A percentile compares a stretch with the other conserved stretches of the same genome.
Conservation (phyloP, 1,284 basidiomycete species). For the Sporisorium iseilematis-ciliati region DNA sequence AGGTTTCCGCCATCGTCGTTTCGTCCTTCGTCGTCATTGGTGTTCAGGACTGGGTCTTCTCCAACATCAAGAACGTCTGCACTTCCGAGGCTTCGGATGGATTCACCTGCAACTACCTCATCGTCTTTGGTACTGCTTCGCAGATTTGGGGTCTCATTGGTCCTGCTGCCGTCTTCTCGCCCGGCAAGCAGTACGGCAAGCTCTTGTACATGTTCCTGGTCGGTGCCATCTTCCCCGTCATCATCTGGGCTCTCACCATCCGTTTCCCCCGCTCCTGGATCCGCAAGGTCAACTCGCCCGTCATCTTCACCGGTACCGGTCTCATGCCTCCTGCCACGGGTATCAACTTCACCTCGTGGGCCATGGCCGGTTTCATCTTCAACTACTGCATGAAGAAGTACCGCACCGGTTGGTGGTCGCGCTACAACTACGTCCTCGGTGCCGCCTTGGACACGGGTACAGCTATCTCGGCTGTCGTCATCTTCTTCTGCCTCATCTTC, state of each 20-base stretch:
- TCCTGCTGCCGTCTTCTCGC: constrained; percentile 63
- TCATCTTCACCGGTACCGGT: constrained; percentile 64
- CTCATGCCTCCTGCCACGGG: constrained; percentile 69
- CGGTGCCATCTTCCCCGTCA: constrained; percentile 60
- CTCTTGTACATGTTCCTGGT: constrained; percentile 63
- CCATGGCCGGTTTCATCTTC: constrained; percentile 73
- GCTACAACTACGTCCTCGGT: constrained; percentile 70
- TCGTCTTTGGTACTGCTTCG: constrained; percentile 63
- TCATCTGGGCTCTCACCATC: constrained; percentile 59
- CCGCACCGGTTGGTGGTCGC: constrained; percentile 70
- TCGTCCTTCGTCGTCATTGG: constrained; percentile 74
- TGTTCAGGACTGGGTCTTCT: constrained; percentile 79
- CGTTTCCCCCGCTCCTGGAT: constrained; percentile 52
- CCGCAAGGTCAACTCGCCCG: constrained; percentile 59
- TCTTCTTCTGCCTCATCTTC: constrained; percentile 55
- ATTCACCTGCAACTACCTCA: constrained; percentile 59
- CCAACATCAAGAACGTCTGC: constrained; percentile 81
- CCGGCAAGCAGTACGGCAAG: constrained; percentile 56
- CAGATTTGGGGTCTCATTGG: constrained; percentile 71
- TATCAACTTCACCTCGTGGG: constrained; percentile 64
- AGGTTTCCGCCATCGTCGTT: constrained; percentile 80
- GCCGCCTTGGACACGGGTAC: constrained; percentile 70
- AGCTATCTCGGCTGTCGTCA: constrained; percentile 59
- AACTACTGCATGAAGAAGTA: constrained; percentile 68
- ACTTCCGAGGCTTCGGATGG: constrained; percentile 61